These are phyloP conservation scores for Fusarium anguioides DNA, from an alignment of 2,329 filamentous ascomycete genomes.

Conservation along the genomic window DNA sequence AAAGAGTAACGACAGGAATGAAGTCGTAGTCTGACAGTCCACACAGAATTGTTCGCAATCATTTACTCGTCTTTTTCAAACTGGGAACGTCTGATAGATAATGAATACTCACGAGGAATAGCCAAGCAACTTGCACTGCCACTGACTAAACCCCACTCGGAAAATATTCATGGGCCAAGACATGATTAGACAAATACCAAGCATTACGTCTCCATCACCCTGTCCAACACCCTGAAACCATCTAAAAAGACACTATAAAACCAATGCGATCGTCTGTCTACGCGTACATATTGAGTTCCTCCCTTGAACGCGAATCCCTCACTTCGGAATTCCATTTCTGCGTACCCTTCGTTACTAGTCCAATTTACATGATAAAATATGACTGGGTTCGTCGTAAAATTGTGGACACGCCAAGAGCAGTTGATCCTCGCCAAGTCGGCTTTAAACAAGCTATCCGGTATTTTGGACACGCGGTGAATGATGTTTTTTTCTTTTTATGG, in stretches of 20 bases:
- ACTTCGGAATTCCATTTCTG: not conserved
- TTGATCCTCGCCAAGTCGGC: constrained; percentile 23
- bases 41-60: not conserved
- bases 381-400: constrained; percentile 24
- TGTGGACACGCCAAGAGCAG: constrained; percentile 21
- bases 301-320: not conserved
- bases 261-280: not conserved
- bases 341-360: no score
- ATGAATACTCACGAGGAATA: not conserved
- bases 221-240: not conserved
- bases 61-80: not conserved
- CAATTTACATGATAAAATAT: not conserved
- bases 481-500: not conserved
- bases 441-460: constrained; percentile 17
- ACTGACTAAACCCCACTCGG: constrained; percentile 16
- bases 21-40: not conserved
- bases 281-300: not conserved
- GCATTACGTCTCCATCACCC: not conserved
- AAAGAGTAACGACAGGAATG: not conserved
- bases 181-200: not conserved
- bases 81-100: not conserved
- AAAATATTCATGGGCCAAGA: not conserved
- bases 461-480: constrained; percentile 7
- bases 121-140: constrained; percentile 22
- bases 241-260: not conserved